A percentile compares a stretch with the other conserved stretches of the same genome.
phyloP scores from a whole-genome alignment of 805 yeast genomes.

The Barnettozyma pratensis region DNA sequence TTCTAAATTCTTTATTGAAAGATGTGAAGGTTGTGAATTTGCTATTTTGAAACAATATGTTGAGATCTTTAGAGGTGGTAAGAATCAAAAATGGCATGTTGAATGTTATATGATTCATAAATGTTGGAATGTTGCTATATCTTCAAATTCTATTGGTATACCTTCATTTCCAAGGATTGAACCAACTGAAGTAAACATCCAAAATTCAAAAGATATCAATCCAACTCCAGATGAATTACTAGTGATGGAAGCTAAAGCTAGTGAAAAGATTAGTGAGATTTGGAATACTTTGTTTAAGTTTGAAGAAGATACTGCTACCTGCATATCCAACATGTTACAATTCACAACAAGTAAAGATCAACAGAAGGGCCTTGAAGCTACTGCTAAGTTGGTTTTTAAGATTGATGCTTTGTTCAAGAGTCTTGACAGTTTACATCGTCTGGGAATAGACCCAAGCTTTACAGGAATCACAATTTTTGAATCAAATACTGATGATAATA shows the following conservation, averaged over 20 bases:
- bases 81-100: slow-evolving; percentile 97
- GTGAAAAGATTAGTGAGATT: slow-evolving; percentile 51
- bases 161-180: slow-evolving; percentile 26
- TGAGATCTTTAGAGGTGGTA: slow-evolving; percentile 85
- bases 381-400: slow-evolving; percentile 68
- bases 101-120: slow-evolving; percentile 98
- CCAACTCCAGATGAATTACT: slow-evolving; percentile 45
- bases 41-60: slow-evolving; percentile 93
- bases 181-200: slow-evolving; percentile 22
- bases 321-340: slow-evolving; percentile 88
- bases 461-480: slow-evolving; percentile 7
- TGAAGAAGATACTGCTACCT: slow-evolving; percentile 86
- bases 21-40: slow-evolving; percentile 89
- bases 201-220: slow-evolving; percentile 24
- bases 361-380: slow-evolving; percentile 56
- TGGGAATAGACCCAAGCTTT: slow-evolving; percentile 19
- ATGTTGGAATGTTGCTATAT: slow-evolving; percentile 87
- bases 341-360: slow-evolving; percentile 73
- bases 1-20: slow-evolving; percentile 76
- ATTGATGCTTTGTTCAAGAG: slow-evolving; percentile 76
- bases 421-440: slow-evolving; percentile 45
- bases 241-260: slow-evolving; percentile 59
- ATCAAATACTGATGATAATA: slow-evolving; percentile 8
- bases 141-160: slow-evolving; percentile 53
- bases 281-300: slow-evolving; percentile 86